Conservation (phyloP, 441 rosid species). For the Adansonia rubrostipa region DNA sequence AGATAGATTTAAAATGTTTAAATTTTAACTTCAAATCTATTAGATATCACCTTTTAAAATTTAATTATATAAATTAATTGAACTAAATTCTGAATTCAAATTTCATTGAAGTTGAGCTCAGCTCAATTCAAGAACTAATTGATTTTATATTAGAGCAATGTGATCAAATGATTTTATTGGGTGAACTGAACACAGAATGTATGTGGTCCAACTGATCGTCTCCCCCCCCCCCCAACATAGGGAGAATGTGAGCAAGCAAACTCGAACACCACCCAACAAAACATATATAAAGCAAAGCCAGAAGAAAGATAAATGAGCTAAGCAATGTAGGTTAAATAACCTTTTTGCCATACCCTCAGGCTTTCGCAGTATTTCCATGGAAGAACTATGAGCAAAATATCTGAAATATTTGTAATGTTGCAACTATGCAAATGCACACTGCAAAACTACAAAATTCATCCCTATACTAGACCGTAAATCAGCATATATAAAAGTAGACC, state of each 20-base stretch:
- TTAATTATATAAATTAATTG: no score
- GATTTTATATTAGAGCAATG: neutral
- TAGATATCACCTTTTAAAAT: no score
- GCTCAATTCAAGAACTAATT: neutral
- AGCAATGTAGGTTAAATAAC: constrained; percentile 7
- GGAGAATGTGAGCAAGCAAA: neutral
- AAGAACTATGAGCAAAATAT: neutral
- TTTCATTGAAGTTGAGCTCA: neutral
- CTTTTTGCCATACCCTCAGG: neutral
- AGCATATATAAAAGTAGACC: constrained; percentile 18
- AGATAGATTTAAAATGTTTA: no score
- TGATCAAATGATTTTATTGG: neutral
- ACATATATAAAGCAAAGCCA: neutral
- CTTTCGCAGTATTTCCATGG: neutral
- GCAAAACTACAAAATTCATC: neutral
- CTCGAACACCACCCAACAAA: neutral
- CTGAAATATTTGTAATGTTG: neutral
- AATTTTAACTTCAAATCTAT: no score
- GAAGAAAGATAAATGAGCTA: neutral
- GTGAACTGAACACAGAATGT: neutral
- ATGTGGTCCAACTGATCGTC: neutral
- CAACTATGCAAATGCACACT: neutral
- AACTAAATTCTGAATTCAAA: no score
- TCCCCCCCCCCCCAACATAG: no score
- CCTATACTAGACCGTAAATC: constrained; percentile 21